phyloP scores from a whole-genome alignment of 371 early-diverging fungal genomes.

The Saksenaea vasiformis region DNA sequence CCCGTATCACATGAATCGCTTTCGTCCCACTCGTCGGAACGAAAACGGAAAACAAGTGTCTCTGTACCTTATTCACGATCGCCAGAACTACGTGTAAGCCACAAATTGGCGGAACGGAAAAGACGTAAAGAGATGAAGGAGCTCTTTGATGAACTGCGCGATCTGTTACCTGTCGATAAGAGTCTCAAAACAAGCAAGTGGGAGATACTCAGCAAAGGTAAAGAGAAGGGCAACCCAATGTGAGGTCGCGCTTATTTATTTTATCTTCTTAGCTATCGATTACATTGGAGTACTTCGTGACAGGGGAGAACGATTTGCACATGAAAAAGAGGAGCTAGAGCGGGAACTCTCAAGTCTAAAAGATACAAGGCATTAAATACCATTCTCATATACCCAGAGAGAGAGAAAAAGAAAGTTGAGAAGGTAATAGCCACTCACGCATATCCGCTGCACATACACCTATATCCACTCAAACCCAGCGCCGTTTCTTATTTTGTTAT shows the following conservation, averaged over 20 bases:
- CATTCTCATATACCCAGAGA: neutral
- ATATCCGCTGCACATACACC: neutral
- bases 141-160: conserved; percentile 71
- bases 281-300: conserved; percentile 29
- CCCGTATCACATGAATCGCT: too few relatives aligned
- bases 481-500: conserved; percentile 1
- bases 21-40: too few relatives aligned
- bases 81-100: conserved; percentile 57
- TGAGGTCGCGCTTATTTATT: neutral
- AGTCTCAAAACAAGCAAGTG: conserved; percentile 71
- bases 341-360: conserved; percentile 30
- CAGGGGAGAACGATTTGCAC: conserved; percentile 23
- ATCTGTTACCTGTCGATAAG: conserved; percentile 61
- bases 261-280: conserved; percentile 21
- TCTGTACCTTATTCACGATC: conserved; percentile 41
- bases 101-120: conserved; percentile 74
- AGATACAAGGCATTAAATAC: neutral
- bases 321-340: conserved; percentile 35
- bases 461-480: neutral
- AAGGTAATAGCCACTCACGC: neutral
- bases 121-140: conserved; percentile 76
- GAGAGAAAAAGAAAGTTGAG: neutral
- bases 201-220: conserved; percentile 72
- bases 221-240: neutral
- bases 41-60: too few relatives aligned